Evolutionary conservation across 164 flowering plant genomes (phyloP), one percentile per base, ranked within the genome.

Genomic region (Vitis vinifera): DNA sequence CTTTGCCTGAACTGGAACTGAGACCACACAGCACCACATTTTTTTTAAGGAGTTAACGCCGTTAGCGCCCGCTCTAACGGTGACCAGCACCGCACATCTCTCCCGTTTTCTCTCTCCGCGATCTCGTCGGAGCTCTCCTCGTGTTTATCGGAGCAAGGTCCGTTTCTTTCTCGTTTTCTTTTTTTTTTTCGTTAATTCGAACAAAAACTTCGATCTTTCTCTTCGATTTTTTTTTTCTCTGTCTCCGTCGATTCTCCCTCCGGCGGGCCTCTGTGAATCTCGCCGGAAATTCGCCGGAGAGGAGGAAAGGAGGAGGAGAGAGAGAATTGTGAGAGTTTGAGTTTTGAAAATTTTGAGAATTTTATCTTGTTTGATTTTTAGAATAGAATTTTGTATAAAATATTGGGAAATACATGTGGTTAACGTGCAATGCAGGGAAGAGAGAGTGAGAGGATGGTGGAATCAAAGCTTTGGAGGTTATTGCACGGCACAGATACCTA

Each of bases 391-490:
- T 37, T 37, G 5, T 37, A 2, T 37, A 37, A 37, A 37, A 37
- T 37, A 37, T 37, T 37, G 44, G 44, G 44, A 37, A 37, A 37
- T 37, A 37, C 44, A 37, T 68, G 76, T 58, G 71, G 80, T 74
- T 89, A 79, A 75, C 97, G 87, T 89, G 95, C 84, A 89, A 79
- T 89, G 91, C 80, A 80, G 90, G 92, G 79, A 80, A 83, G 80
- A 67, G 59, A 77, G 71, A 37, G 44, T 37, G 44, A 37, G 72
- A 73, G 68, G 61, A 67, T 63, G 73, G 57, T 65, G 63, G 79
- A 63, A 78, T 76, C 75, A 68, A 80, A 80, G 72, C 75, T 79
- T 86, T 80, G 88, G 88, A 84, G 83, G 86, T 82, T 79, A 71
- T 80, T 85, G 71, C 92, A 90, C 92, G 97, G 90, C 95, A 86